Conservation (phyloP, 73 alveolate species). For the Paraurostyla sp. region DNA sequence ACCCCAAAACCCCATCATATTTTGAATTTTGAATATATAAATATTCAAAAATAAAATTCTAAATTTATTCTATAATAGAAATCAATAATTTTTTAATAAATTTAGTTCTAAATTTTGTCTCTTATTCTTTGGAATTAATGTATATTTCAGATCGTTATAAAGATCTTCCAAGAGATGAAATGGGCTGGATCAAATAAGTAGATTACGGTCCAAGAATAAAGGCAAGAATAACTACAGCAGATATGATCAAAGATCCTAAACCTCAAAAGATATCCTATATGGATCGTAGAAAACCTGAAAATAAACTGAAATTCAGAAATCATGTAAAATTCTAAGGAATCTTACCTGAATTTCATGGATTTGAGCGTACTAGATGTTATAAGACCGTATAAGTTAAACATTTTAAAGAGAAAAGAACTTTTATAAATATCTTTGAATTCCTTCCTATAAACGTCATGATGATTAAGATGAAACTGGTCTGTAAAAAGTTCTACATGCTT, state of each 20-base stretch:
- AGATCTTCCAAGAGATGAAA: no score
- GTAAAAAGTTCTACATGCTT: conserved; percentile 13
- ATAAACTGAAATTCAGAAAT: neutral
- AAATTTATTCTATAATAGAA: no score
- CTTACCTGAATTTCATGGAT: conserved; percentile 5
- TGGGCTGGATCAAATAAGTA: no score
- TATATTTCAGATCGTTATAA: no score
- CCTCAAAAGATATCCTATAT: neutral
- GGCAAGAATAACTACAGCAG: neutral
- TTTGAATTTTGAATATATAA: no score
- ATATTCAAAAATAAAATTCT: no score
- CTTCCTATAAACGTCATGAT: neutral
- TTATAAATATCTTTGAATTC: conserved; percentile 2
- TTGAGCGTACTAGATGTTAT: neutral
- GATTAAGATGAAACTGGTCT: neutral
- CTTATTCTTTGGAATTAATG: no score
- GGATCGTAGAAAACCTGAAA: conserved; percentile 20
- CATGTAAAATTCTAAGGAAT: neutral
- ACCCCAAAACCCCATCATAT: no score
- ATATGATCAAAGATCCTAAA: neutral
- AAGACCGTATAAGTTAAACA: neutral
- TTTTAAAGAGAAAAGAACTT: conserved; percentile 14
- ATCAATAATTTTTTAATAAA: no score
- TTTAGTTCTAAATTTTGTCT: no score
- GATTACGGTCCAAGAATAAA: neutral